These are phyloP conservation scores for Dryas drummondii DNA, from an alignment of 306 rosid genomes.

Conservation along the genomic window DNA sequence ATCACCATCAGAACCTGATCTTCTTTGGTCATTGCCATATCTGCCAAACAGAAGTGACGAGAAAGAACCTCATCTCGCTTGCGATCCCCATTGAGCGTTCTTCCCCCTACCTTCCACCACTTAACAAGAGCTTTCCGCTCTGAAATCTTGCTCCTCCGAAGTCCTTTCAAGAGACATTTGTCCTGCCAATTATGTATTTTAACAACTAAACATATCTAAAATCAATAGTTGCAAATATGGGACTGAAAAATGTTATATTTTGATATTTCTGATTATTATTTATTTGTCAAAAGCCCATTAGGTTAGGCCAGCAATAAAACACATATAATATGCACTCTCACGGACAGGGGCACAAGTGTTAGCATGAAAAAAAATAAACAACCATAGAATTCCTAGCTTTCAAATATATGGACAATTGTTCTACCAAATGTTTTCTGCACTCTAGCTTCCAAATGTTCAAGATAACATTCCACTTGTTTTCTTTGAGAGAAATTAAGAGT, in stretches of 20 bases:
- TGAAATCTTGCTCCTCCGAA: slow-evolving; percentile 41
- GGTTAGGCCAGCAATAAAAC: not conserved
- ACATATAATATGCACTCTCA: not conserved
- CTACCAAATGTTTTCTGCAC: no score
- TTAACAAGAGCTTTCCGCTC: slow-evolving; percentile 55
- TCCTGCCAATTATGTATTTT: slow-evolving; percentile 41
- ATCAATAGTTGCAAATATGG: slow-evolving; percentile 1
- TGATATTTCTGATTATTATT: not conserved
- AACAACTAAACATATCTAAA: not conserved
- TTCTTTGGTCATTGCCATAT: slow-evolving; percentile 38
- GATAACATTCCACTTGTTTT: no score
- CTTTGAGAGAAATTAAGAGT: not conserved
- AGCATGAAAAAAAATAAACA: not conserved
- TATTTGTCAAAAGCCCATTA: not conserved
- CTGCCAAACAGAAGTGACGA: slow-evolving; percentile 49
- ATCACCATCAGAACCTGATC: slow-evolving; percentile 66
- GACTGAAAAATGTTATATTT: not conserved
- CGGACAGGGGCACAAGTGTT: no score
- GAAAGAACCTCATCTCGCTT: slow-evolving; percentile 64
- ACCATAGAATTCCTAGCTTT: not conserved
- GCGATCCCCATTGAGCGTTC: slow-evolving; percentile 64
- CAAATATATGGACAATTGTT: not conserved
- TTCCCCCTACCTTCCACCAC: slow-evolving; percentile 98
- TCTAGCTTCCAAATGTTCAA: not conserved
- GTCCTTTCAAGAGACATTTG: slow-evolving; percentile 44